Percentiles rank a stretch among this genome's conserved stretches.
phyloP scores from a whole-genome alignment of 805 yeast species.

The Saturnispora ahearnii region DNA sequence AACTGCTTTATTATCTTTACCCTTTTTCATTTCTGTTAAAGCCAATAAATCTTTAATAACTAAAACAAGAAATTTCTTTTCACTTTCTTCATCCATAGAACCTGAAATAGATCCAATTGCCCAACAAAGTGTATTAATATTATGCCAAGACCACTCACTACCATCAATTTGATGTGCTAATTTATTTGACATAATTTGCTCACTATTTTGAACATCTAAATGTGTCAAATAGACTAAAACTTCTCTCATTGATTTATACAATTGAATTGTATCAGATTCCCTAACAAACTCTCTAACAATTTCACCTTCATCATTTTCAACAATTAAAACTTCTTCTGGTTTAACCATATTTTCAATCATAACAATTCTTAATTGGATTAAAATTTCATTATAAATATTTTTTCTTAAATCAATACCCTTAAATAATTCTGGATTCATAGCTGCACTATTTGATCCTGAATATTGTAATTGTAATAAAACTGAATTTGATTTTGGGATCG shows the following conservation, averaged over 20 bases:
- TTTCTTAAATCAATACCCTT: slow-evolving; percentile 78
- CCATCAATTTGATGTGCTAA: slow-evolving; percentile 91
- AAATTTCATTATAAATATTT: slow-evolving; percentile 68
- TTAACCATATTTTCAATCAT: slow-evolving; percentile 96
- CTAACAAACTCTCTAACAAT: slow-evolving; percentile 95
- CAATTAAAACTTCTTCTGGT: slow-evolving; percentile 96
- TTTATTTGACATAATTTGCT: slow-evolving; percentile 86
- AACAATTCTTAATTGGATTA: slow-evolving; percentile 81
- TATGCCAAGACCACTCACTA: slow-evolving; percentile 98
- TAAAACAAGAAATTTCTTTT: slow-evolving; percentile 83
- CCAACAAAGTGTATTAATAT: slow-evolving; percentile 96
- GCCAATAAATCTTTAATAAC: slow-evolving; percentile 89
- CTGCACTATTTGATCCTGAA: slow-evolving; percentile 63
- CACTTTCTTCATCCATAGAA: slow-evolving; percentile 97
- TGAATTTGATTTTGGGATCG: slow-evolving; percentile 60
- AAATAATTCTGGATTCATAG: slow-evolving; percentile 72
- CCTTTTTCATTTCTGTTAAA: slow-evolving; percentile 90
- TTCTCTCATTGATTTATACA: slow-evolving; percentile 93
- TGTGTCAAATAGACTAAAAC: slow-evolving; percentile 92
- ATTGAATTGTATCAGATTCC: slow-evolving; percentile 93
- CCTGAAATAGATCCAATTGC: slow-evolving; percentile 99
- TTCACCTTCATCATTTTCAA: slow-evolving; percentile 98
- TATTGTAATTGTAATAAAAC: slow-evolving; percentile 66
- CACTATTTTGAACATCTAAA: slow-evolving; percentile 89
- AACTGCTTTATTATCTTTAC: slow-evolving; percentile 96